phyloP scores from a whole-genome alignment of 768 basidiomycete species.

The Rhizopogon roseolus region DNA sequence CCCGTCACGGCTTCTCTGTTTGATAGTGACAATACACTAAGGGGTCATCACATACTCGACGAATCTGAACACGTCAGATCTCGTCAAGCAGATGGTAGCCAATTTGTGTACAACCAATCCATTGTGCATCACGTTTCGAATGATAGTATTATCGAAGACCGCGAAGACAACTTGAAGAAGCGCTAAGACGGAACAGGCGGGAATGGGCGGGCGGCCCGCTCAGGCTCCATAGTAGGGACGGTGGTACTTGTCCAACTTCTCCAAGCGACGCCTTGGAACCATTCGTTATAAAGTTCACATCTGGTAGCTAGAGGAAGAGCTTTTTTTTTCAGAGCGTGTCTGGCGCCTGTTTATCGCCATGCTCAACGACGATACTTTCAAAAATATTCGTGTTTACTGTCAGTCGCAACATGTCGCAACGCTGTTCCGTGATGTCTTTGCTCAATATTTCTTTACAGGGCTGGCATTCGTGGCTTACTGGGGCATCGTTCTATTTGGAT shows the following conservation, averaged over 20 bases:
- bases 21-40: conserved; percentile 16
- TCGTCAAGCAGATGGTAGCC: conserved; percentile 54
- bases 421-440: background rate
- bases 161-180: no score
- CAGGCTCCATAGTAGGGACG: no score
- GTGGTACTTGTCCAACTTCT: no score
- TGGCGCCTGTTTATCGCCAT: conserved; percentile 12
- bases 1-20: background rate
- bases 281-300: background rate
- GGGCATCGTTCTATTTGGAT: conserved; percentile 78
- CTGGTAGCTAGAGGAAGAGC: background rate
- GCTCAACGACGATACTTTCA: conserved; percentile 13
- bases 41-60: conserved; percentile 79
- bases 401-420: conserved; percentile 13
- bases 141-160: no score
- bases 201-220: no score
- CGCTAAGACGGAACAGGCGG: no score
- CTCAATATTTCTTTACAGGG: conserved; percentile 34
- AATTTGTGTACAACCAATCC: no score
- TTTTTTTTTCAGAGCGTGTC: no score
- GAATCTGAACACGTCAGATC: conserved; percentile 64
- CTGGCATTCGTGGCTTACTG: conserved; percentile 71
- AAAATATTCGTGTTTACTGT: conserved; percentile 70
- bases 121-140: no score
- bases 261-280: no score